Evolutionary conservation across 768 basidiomycete genomes (phyloP), one percentile per base, ranked within the genome.

Genomic region (Panellus pusillus): DNA sequence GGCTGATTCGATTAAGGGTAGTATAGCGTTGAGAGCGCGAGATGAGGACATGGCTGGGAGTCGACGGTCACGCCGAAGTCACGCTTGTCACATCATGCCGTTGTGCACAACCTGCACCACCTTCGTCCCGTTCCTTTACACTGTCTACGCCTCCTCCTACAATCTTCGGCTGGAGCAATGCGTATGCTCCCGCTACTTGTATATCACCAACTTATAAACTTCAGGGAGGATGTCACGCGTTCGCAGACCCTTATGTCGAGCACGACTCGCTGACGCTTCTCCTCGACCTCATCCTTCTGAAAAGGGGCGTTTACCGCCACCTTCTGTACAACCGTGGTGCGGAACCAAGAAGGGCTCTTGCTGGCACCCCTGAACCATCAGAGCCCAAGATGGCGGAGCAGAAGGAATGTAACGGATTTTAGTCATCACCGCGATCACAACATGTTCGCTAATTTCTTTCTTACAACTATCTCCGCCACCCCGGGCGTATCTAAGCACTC

Each of bases 181-280:
- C 67, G 91, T 92, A 44, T 62, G 87, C 81, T 14, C 57, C 36
- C 37, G 8, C 31, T 40, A 43, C 50, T 31, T 54, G 28, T 55
- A 51, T 41, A 29, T 39, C 28, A 19, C 47, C 2, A 42, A 15
- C 8, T 29, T 27, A 36, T 28, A 31, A 20, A 12, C 31, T 19
- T 24, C 15, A 55, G 53, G 7, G 13, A 19, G 50, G 17, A 27
- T 50, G 36, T 36, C 27, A 46, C 43, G 44, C 72, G 24, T 91
- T 93, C 63, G 90, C 85, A 0, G 92, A 94, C 69, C 89, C 89
- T 52, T 93, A 93, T 61, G 89, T 93, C 55, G 91, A 94, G 65
- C 86, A 93, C 57, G 90, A 93, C 66, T 72, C 76, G 0, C 70
- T 93, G 55, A 86, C 82, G 1, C 72, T 93, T 17, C 70, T 89